Evolutionary conservation across 2,329 filamentous ascomycete species (phyloP).

Genomic region (Fonsecaea nubica): DNA sequence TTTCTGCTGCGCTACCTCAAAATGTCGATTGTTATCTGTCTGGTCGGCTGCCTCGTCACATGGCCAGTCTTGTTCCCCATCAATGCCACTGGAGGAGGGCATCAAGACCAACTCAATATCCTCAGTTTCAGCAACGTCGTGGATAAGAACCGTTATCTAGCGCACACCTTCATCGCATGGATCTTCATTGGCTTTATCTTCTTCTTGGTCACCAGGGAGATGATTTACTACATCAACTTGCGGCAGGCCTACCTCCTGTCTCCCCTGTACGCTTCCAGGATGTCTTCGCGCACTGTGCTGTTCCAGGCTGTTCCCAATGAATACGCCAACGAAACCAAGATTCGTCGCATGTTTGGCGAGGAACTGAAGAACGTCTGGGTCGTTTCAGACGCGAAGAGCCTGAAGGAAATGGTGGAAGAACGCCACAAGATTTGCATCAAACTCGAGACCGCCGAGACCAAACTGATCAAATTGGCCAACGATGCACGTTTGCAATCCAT

Average conservation of each 20-base stretch:
- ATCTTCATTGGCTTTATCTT: conserved; percentile 86
- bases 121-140: conserved; percentile 80
- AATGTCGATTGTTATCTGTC: conserved; percentile 76
- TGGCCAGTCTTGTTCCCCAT: conserved; percentile 90
- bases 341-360: conserved; percentile 81
- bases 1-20: conserved; percentile 89
- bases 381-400: conserved; percentile 73
- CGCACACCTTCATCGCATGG: conserved; percentile 80
- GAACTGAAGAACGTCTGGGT: conserved; percentile 87
- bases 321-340: conserved; percentile 77
- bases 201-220: conserved; percentile 84
- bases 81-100: conserved; percentile 79
- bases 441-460: conserved; percentile 85
- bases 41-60: conserved; percentile 82
- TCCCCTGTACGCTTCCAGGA: conserved; percentile 79
- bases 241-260: conserved; percentile 91
- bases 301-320: conserved; percentile 82
- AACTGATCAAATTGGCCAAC: conserved; percentile 81
- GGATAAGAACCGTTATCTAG: conserved; percentile 74
- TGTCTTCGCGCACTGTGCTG: conserved; percentile 89
- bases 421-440: conserved; percentile 80
- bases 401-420: conserved; percentile 81
- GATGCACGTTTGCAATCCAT: conserved; percentile 70
- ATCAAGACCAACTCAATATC: conserved; percentile 71
- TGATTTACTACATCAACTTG: conserved; percentile 89